Evolutionary conservation across 192 early-diverging fungal species (phyloP), one percentile per base, ranked within the genome.

Genomic region (Spizellomyces sp.): DNA sequence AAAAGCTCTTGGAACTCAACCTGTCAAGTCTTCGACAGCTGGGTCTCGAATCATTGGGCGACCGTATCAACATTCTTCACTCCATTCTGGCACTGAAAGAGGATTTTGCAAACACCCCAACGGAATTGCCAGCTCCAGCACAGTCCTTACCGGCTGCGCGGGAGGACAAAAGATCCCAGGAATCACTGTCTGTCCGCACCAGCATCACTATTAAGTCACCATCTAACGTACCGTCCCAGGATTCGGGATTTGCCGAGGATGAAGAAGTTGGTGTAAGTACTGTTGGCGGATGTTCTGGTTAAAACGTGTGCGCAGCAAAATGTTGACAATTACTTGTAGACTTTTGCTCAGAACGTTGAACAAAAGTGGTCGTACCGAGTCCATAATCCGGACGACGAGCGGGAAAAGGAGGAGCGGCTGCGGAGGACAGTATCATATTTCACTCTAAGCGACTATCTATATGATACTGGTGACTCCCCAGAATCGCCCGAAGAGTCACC

Each of bases 11-110:
- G 0, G 86, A 87, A 41, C 62, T 90, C 14, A 85, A 82, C 59
- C 75, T 92, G 15, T 81, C 84, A 45, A 79, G 83, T 14, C 73
- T 92, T 8, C 88, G 90, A 61, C 89, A 92, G 59, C 64, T 92
- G 15, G 86, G 90, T 21, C 85, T 92, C 48, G 80, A 62, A 48
- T 80, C 86, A 4, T 86, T 88, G 64, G 86, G 86, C 27, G 87
- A 89, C 68, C 81, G 90, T 0, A 83, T 87, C 66, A 85, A 89
- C 41, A 78, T 92, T 45, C 86, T 91, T 83, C 86, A 81, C 36
- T 79, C 83, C 50, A 92, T 92, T 52, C 77, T 76, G 5, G 78
- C 73, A 9, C 73, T 92, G 43, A 83, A 81, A 64, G 80, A 87
- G 36, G 68, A 75, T 47, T 75, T 15, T 19, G 61, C 60, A 3